These are phyloP conservation scores for Pestalotiopsis fici DNA, from an alignment of 2,329 filamentous ascomycete genomes.

Conservation along the genomic window DNA sequence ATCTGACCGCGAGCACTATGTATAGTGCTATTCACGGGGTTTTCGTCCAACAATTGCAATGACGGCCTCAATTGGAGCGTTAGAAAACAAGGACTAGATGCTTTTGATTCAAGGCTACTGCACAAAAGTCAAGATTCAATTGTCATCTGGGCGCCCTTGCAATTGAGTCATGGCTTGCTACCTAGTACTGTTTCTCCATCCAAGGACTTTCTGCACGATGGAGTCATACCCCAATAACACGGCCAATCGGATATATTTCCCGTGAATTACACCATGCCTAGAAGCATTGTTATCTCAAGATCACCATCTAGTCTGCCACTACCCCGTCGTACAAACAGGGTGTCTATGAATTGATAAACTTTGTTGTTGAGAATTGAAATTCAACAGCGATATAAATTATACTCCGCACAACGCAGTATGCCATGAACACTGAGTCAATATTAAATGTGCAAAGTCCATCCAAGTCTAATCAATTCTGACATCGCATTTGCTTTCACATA, in stretches of 20 bases:
- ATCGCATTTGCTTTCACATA: no score
- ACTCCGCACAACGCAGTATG: no score
- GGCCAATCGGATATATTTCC: not conserved
- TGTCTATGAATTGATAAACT: not conserved
- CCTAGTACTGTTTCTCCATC: not conserved
- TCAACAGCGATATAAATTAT: no score
- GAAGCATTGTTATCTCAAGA: not conserved
- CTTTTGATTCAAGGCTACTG: no score
- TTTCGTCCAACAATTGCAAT: not conserved
- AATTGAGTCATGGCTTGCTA: no score
- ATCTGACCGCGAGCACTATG: not conserved
- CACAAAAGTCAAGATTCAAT: no score
- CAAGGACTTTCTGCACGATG: not conserved
- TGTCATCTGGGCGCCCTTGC: no score
- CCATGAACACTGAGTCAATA: no score
- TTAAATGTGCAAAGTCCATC: no score
- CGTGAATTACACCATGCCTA: not conserved
- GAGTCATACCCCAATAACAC: not conserved
- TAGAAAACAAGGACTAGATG: not conserved
- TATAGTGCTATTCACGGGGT: not conserved
- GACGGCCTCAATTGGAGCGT: not conserved
- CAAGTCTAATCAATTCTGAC: no score
- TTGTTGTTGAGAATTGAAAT: no score
- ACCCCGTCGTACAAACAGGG: not conserved
- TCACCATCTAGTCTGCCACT: no score